These are phyloP conservation scores for Linum tenue DNA, from an alignment of 345 rosid species.

Conservation along the genomic window DNA sequence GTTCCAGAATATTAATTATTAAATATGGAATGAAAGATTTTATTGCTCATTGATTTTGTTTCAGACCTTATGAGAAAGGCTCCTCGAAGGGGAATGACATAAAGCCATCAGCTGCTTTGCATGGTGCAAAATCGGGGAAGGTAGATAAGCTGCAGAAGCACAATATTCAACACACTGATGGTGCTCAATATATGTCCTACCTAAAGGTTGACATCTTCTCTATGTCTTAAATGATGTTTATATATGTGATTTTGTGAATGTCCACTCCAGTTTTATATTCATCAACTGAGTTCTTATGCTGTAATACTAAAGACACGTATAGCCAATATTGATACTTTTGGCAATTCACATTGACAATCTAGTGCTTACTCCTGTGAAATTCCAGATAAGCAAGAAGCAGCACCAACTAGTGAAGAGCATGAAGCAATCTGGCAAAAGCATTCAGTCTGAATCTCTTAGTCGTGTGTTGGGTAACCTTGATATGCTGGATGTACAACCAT, in stretches of 20 bases:
- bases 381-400: constrained; percentile 94
- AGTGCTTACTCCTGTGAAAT: constrained; percentile 9
- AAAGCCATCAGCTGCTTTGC: constrained; percentile 27
- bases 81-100: constrained; percentile 31
- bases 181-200: constrained; percentile 84
- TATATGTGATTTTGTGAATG: too few relatives aligned
- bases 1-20: background rate
- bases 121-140: constrained; percentile 33
- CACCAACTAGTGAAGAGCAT: constrained; percentile 73
- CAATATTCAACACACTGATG: constrained; percentile 51
- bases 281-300: background rate
- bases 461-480: constrained; percentile 62
- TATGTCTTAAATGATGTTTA: too few relatives aligned
- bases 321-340: background rate
- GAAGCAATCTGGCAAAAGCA: constrained; percentile 79
- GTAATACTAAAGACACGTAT: background rate
- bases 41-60: constrained; percentile 15
- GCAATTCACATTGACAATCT: background rate
- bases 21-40: constrained; percentile 4
- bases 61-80: constrained; percentile 39
- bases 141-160: constrained; percentile 43
- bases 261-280: background rate
- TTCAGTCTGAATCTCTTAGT: constrained; percentile 61
- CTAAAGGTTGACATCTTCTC: constrained; percentile 47
- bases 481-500: constrained; percentile 65